phyloP scores from a whole-genome alignment of 257 asterid species.

The Nicotiana attenuata region DNA sequence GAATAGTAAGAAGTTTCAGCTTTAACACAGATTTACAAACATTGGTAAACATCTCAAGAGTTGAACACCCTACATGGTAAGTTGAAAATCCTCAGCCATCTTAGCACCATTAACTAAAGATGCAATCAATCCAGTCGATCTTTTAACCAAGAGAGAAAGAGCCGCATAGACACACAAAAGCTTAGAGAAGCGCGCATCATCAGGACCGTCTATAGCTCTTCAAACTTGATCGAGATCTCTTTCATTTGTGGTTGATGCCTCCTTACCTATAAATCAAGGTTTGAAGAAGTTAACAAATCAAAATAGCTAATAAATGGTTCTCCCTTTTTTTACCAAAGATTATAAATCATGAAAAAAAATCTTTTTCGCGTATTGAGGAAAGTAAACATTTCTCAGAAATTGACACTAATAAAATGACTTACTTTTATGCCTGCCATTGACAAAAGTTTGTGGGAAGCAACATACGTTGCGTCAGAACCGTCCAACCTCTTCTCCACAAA shows the following conservation, averaged over 20 bases:
- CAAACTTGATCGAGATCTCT: constrained; percentile 53
- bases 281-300: neutral
- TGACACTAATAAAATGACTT: constrained; percentile 25
- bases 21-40: neutral
- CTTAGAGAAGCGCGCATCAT: neutral
- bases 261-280: constrained; percentile 47
- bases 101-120: neutral
- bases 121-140: neutral
- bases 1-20: neutral
- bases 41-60: neutral
- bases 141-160: neutral
- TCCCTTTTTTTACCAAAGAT: neutral
- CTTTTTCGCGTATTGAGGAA: neutral
- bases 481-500: constrained; percentile 70
- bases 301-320: neutral
- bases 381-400: neutral
- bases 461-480: constrained; percentile 51
- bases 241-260: constrained; percentile 77
- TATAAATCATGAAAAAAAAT: neutral
- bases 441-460: constrained; percentile 77
- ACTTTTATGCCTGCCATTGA: constrained; percentile 81
- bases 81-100: neutral
- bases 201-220: constrained; percentile 37
- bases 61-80: neutral
- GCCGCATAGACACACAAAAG: neutral